These are phyloP conservation scores for Cystobasidium slooffiae DNA, from an alignment of 1,284 basidiomycete genomes.

Conservation along the genomic window DNA sequence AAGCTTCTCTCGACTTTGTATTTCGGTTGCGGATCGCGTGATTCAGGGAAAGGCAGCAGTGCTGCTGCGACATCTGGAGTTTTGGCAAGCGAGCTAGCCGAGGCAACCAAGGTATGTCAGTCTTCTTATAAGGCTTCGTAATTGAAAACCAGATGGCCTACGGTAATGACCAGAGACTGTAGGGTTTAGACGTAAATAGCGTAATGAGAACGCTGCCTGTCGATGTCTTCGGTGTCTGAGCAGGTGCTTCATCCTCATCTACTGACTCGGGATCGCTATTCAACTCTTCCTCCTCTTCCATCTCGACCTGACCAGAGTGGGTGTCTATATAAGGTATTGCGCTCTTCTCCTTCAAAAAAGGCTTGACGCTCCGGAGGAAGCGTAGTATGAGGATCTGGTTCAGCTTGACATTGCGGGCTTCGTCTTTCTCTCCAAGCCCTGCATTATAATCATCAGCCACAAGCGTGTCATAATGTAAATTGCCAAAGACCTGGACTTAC, in stretches of 20 bases:
- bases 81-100: conserved; percentile 71
- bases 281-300: conserved; percentile 58
- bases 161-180: conserved; percentile 75
- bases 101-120: conserved; percentile 29
- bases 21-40: conserved; percentile 63
- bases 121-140: conserved; percentile 20
- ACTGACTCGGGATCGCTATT: conserved; percentile 51
- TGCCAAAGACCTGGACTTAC: conserved; percentile 71
- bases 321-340: conserved; percentile 36
- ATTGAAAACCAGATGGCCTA: conserved; percentile 8
- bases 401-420: conserved; percentile 87
- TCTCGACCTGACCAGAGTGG: conserved; percentile 54
- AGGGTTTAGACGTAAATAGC: conserved; percentile 81
- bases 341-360: conserved; percentile 66
- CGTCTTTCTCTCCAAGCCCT: conserved; percentile 90
- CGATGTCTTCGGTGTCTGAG: conserved; percentile 49
- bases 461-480: neutral
- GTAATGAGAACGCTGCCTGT: conserved; percentile 77
- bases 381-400: conserved; percentile 88
- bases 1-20: conserved; percentile 82
- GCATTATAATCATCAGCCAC: conserved; percentile 51
- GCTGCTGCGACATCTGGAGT: conserved; percentile 64
- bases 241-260: conserved; percentile 56
- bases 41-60: conserved; percentile 51
- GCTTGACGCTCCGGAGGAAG: conserved; percentile 76